Conservation (phyloP, 352 stramenopile genomes). For the Halophytophthora polymorphica region DNA sequence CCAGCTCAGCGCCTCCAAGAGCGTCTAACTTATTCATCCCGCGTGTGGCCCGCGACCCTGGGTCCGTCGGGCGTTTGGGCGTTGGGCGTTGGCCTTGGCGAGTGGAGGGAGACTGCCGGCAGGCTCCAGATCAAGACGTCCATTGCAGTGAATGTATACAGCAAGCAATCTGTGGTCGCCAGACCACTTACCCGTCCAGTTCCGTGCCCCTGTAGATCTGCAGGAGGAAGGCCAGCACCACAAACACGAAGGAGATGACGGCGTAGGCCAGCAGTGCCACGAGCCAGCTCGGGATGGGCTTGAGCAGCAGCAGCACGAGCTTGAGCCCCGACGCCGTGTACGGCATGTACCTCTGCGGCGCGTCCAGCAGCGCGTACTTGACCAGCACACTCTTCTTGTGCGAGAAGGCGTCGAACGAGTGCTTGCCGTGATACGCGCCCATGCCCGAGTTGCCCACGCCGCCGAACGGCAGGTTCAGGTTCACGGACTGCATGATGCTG, state of each 20-base stretch:
- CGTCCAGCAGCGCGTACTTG: slow-evolving; percentile 51
- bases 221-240: slow-evolving; percentile 22
- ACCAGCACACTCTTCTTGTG: slow-evolving; percentile 63
- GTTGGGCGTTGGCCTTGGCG: too few species aligned
- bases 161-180: too few species aligned
- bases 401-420: slow-evolving; percentile 76
- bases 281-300: slow-evolving; percentile 31
- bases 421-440: slow-evolving; percentile 80
- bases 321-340: slow-evolving; percentile 34
- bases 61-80: too few species aligned
- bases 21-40: slow-evolving; percentile 26
- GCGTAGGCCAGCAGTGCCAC: slow-evolving; percentile 31
- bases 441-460: slow-evolving; percentile 79
- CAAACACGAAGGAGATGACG: slow-evolving; percentile 24
- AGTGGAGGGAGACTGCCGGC: too few species aligned
- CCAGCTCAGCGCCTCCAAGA: slow-evolving; percentile 34
- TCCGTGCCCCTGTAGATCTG: slow-evolving; percentile 14
- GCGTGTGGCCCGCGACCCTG: too few species aligned
- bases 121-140: too few species aligned
- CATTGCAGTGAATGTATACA: too few species aligned
- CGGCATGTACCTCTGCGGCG: slow-evolving; percentile 60
- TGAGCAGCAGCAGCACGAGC: slow-evolving; percentile 24
- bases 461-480: slow-evolving; percentile 73
- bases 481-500: slow-evolving; percentile 66
- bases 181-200: background rate